Evolutionary conservation across 192 early-diverging fungal species (phyloP).

Genomic region (Coemansia sp.): DNA sequence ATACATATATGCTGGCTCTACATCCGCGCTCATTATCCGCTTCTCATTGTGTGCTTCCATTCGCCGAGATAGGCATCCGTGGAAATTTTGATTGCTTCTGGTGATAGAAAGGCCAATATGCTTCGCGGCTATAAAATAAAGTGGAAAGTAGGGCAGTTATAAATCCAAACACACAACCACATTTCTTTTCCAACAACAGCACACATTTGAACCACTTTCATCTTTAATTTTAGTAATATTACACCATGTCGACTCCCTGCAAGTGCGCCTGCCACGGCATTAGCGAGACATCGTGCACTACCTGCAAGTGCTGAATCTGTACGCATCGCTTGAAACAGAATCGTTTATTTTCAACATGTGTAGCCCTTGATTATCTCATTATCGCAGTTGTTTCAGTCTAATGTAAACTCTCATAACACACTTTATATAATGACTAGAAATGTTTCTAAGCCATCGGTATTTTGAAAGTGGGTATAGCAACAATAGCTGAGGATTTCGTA

Average conservation of each 20-base stretch:
- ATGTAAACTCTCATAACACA: neutral
- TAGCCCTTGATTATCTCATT: neutral
- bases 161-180: neutral
- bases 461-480: too few species aligned
- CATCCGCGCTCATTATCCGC: constrained; percentile 2
- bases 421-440: neutral
- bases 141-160: neutral
- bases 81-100: neutral
- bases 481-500: too few species aligned
- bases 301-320: neutral
- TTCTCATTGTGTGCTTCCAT: neutral
- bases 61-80: neutral
- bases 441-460: neutral
- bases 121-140: neutral
- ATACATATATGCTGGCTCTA: constrained; percentile 8
- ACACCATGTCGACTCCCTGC: neutral
- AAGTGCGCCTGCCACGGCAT: neutral
- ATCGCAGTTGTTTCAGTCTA: neutral
- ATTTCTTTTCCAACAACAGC: neutral
- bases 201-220: neutral
- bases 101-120: neutral
- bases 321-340: neutral
- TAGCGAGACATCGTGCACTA: constrained; percentile 51
- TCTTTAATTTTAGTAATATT: neutral
- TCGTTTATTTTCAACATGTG: neutral